Base-by-base conservation (phyloP, 495 filamentous ascomycete species). In the Podospora pseudopauciseta region DNA sequence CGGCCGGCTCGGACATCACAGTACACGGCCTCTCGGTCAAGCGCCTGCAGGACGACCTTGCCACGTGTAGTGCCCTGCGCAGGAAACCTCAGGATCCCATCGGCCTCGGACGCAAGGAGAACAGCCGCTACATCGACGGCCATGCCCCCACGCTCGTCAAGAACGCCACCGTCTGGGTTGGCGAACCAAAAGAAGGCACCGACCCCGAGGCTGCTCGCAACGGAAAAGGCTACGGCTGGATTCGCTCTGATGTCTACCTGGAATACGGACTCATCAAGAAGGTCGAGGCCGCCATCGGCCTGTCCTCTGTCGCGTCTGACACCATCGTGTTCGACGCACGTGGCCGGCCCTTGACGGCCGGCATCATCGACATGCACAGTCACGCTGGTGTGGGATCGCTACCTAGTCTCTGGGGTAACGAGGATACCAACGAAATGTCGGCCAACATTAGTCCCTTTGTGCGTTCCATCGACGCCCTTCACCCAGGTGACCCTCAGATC, bases 331-430 rank as follows among this genome's bases (percentile, higher is more conserved):
- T 79, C 69, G 72, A 88, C 55, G 81, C 85, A n/a, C 69, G 83
- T 44, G 87, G 88, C 15, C 78, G 83, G n/a, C 85, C 78, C 49
- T 77, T 91, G 5, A 91, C 88, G 4, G 81, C 81, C 16, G 88
- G 88, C 54, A 84, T 90, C 66, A 86, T 90, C 49, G 88, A 90
- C 71, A 88, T 91, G 86, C 88, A 91, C 76, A 85, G 81, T 54
- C 88, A 91, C 75, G 79, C 83, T n/a, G 81, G 84, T 9, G 78
- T 80, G 0, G 70, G 76, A 58, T 72, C 78, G 27, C 70, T 85
- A 60, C 84, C 84, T 0, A 68, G 67, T 0, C 71, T 86, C 2
- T 39, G 16, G 3, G 81, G 81, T 11, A 82, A 73, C 19, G 78
- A 81, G 2, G 85, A 86, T 69, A 80, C 77, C 32, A 88, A 88